Percentiles rank a stretch among this genome's conserved stretches.
Conservation (phyloP, 306 rosid genomes). For the barrel medic (Medicago truncatula) region DNA sequence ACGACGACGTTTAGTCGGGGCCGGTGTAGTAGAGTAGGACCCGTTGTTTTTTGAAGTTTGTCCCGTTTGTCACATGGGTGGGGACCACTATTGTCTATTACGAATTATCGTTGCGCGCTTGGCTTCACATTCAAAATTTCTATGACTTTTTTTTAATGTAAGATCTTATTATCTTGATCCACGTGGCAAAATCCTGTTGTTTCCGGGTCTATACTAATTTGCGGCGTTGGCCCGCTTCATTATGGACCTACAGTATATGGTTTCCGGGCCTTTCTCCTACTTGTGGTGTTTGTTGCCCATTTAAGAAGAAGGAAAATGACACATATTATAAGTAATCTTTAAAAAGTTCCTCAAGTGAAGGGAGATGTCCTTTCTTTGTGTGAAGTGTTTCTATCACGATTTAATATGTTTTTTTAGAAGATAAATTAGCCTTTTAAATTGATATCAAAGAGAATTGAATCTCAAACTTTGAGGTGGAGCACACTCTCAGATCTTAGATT, state of each 20-base stretch:
- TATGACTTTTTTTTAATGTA: background rate
- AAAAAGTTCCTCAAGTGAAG: background rate
- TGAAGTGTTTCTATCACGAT: no score
- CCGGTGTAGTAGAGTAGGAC: conserved; percentile 32
- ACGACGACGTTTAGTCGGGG: conserved; percentile 53
- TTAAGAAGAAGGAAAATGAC: background rate
- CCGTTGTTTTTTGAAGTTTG: conserved; percentile 49
- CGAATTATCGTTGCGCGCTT: conserved; percentile 76
- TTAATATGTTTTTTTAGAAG: no score
- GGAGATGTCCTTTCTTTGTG: background rate
- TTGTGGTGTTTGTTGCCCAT: background rate
- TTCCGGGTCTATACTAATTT: background rate
- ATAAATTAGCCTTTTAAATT: no score
- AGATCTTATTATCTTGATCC: background rate
- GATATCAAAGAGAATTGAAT: no score
- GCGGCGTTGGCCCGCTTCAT: background rate
- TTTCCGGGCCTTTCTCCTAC: background rate
- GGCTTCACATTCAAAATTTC: conserved; percentile 71
- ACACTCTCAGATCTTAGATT: no score
- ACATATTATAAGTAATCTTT: no score
- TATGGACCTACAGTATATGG: background rate
- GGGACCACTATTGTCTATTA: conserved; percentile 52
- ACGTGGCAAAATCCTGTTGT: background rate
- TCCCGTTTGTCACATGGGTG: conserved; percentile 72
- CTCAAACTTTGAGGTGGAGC: no score